Percentiles rank a stretch among this genome's conserved stretches.
Conservation (phyloP, 1,284 basidiomycete genomes). For the Moniliella sp. region DNA sequence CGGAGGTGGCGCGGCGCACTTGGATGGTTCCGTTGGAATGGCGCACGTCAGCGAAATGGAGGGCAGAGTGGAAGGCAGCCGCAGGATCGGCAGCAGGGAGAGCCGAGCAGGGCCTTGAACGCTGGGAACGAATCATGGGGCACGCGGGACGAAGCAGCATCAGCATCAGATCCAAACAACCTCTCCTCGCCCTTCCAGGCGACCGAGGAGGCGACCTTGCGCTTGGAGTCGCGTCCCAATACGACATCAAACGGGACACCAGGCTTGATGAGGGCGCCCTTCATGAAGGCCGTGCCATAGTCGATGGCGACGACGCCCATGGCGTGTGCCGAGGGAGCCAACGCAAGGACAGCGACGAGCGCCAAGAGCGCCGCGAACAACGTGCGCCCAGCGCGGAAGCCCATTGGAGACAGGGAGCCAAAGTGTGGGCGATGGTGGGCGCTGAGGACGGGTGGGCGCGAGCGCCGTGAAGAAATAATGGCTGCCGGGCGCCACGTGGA, state of each 20-base stretch:
- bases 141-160: slow-evolving; percentile 65
- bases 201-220: slow-evolving; percentile 69
- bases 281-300: slow-evolving; percentile 37
- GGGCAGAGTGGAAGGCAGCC: background rate
- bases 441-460: too few relatives aligned
- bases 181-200: slow-evolving; percentile 42
- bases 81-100: background rate
- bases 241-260: slow-evolving; percentile 88
- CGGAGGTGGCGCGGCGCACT: background rate
- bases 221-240: slow-evolving; percentile 81
- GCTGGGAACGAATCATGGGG: slow-evolving; percentile 68
- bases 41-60: background rate
- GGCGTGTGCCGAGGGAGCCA: slow-evolving; percentile 3
- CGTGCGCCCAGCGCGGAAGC: too few relatives aligned
- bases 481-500: too few relatives aligned
- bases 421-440: too few relatives aligned
- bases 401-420: too few relatives aligned
- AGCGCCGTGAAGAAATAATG: too few relatives aligned
- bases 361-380: background rate
- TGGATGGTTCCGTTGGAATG: background rate
- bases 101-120: slow-evolving; percentile 64
- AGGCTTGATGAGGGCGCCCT: slow-evolving; percentile 84
- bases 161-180: slow-evolving; percentile 67
- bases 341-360: slow-evolving; percentile 1
- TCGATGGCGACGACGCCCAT: slow-evolving; percentile 31